Evolutionary conservation across 2,329 filamentous ascomycete species (phyloP).

Genomic region (Cercospora zeina): DNA sequence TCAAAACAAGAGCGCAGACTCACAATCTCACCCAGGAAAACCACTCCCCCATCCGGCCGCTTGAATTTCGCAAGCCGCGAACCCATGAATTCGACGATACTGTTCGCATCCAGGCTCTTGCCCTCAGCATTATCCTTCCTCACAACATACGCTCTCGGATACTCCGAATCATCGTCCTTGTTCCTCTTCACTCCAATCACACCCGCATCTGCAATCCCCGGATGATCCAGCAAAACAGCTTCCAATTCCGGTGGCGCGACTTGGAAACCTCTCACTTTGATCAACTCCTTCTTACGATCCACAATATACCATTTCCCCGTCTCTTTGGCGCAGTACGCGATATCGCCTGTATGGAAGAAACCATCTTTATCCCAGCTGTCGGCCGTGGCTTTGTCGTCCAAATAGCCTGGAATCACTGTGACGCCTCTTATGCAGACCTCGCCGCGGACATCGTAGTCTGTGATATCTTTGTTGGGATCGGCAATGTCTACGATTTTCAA

Average conservation of each 20-base stretch:
- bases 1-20: conserved; percentile 1
- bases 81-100: conserved; percentile 60
- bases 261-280: conserved; percentile 65
- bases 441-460: conserved; percentile 69
- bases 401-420: conserved; percentile 75
- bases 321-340: conserved; percentile 74
- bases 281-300: conserved; percentile 70
- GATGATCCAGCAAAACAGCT: conserved; percentile 72
- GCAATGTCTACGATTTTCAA: conserved; percentile 69
- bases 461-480: conserved; percentile 63
- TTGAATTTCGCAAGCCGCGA: conserved; percentile 62
- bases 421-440: conserved; percentile 78
- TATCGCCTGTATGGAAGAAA: conserved; percentile 58
- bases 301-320: conserved; percentile 80
- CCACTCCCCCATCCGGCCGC: conserved; percentile 61
- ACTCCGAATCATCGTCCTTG: conserved; percentile 53
- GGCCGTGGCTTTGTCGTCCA: conserved; percentile 65
- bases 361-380: conserved; percentile 68
- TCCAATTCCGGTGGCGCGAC: conserved; percentile 82
- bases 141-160: conserved; percentile 65
- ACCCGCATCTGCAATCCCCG: conserved; percentile 70
- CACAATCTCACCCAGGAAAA: conserved; percentile 55
- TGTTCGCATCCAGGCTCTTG: conserved; percentile 51
- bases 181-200: conserved; percentile 74
- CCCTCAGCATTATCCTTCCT: conserved; percentile 54